Evolutionary conservation across 169 alveolate genomes (phyloP), one percentile per base, ranked within the genome.

Genomic region (Plasmodium coatneyi): DNA sequence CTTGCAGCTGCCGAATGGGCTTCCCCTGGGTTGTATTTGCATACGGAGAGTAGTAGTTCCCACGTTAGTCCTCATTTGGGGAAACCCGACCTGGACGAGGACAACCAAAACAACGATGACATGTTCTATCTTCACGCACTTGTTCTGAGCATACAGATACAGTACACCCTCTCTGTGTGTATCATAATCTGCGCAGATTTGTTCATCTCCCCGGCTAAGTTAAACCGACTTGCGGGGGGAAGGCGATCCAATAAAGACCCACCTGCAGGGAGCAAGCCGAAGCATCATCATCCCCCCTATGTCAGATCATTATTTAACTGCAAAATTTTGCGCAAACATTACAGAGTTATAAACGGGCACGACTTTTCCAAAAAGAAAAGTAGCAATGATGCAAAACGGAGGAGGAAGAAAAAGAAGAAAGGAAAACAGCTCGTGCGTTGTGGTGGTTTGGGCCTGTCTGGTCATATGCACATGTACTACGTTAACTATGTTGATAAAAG

Each of bases 101-200:
- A 25, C 14, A 32, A 22, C 12, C 56, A 79, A 43, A 87, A 87
- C 52, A 79, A 56, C 46, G 94, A 89, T 25, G 94, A 89, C 22
- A 78, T 89, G 89, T 89, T 89, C 81, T 79, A 79, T 46, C 71
- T 89, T 5, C 84, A 89, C 36, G 94, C 94, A 5, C 89, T 89
- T 5, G 34, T 89, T 14, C 66, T 89, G 56, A 89, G 94, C 82
- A 89, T 89, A 89, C 94, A 89, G 54, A 79, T 89, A 54, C 94
- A 89, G 36, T 89, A 89, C 49, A 89, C 90, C 1, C 56, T 89
- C 43, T 89, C 94, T 14, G 82, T 89, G 32, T 79, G 82, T 28
- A 79, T 89, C n/a, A 89, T 89, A 36, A 54, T 89, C 1, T 89
- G 94, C 16, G 81, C 94, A 3, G 94, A 89, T 30, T 66, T 89